phyloP scores from a whole-genome alignment of 768 basidiomycete genomes.

The Termitomyces sp. region DNA sequence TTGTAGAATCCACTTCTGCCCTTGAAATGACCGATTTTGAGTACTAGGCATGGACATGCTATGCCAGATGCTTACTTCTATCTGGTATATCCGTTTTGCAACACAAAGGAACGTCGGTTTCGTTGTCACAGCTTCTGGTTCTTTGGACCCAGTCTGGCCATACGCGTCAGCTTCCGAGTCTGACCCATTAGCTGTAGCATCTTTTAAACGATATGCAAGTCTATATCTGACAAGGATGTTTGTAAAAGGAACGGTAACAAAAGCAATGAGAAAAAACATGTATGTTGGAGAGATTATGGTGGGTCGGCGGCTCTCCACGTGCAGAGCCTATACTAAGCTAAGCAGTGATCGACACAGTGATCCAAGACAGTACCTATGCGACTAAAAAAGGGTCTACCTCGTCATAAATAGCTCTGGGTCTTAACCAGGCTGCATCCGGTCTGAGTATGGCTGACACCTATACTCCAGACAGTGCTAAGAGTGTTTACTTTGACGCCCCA shows the following conservation, averaged over 20 bases:
- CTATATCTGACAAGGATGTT: slow-evolving; percentile 17
- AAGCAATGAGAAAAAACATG: not conserved
- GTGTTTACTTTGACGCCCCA: slow-evolving; percentile 41
- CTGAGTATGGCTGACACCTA: slow-evolving; percentile 9
- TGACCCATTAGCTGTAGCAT: not conserved
- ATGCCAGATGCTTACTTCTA: slow-evolving; percentile 2
- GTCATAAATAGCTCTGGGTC: slow-evolving; percentile 5
- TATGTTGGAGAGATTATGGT: not conserved
- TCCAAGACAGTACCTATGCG: slow-evolving; percentile 5
- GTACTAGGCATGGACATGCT: not conserved
- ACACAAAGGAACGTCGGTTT: slow-evolving; percentile 5
- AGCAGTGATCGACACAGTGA: not conserved
- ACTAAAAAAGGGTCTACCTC: not conserved
- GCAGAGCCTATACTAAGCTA: not conserved
- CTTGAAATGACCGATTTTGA: not conserved
- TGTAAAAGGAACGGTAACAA: slow-evolving; percentile 14
- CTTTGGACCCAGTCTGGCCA: not conserved
- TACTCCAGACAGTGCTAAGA: slow-evolving; percentile 27
- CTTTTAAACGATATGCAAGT: slow-evolving; percentile 13
- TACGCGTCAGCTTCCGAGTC: slow-evolving; percentile 1
- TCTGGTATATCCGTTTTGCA: slow-evolving; percentile 10
- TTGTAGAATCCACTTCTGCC: slow-evolving; percentile 12
- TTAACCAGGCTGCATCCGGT: not conserved
- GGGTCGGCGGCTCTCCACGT: not conserved
- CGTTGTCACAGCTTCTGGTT: not conserved